Base-by-base conservation (phyloP, 345 rosid species). In the Gossypium raimondii region DNA sequence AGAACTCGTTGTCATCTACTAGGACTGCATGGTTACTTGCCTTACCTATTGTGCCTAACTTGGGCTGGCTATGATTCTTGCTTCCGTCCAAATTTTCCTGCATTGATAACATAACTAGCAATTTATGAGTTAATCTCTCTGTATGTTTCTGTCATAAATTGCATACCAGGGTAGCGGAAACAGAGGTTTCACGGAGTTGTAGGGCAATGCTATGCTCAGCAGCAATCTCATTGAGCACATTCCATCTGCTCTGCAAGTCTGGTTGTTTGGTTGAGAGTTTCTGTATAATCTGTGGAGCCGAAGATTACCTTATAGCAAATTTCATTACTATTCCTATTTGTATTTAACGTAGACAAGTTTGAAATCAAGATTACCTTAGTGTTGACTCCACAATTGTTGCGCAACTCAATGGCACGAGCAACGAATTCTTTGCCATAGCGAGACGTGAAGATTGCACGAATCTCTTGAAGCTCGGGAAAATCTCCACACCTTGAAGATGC, bases 391-490 rank as follows among this genome's bases (percentile, higher is more conserved):
- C 41, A 59, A 59, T 59, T 59, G 41, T 59, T 88, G 38, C 97
- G 92, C 85, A 95, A 81, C 78, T 95, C 97, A 57, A 86, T 71
- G 47, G 98, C 89, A 27, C 90, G 81, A 34, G 88, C 93, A 0
- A 84, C 96, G 11, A 95, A 85, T 68, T 91, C 98, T 74, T 86
- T 91, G 29, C 99, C 97, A 70, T 85, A 93, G 53, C 86, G 90
- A 55, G 98, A 84, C 9, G 85, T 73, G 77, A 93, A 78, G 62
- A 85, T 76, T 0, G 71, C 81, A n/a, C 96, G 96, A 78, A 95
- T 82, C 82, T 95, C 93, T 76, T 84, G 92, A 79, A 95, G 92
- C 86, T 95, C 98, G 7, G 97, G 97, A 70, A 93, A 90, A 2
- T 95, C 99, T 1, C 99, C 97, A 10, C 94, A 87, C 67, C 98